Evolutionary conservation across 164 flowering plant species (phyloP).

Genomic region (Stephania yunnanensis): DNA sequence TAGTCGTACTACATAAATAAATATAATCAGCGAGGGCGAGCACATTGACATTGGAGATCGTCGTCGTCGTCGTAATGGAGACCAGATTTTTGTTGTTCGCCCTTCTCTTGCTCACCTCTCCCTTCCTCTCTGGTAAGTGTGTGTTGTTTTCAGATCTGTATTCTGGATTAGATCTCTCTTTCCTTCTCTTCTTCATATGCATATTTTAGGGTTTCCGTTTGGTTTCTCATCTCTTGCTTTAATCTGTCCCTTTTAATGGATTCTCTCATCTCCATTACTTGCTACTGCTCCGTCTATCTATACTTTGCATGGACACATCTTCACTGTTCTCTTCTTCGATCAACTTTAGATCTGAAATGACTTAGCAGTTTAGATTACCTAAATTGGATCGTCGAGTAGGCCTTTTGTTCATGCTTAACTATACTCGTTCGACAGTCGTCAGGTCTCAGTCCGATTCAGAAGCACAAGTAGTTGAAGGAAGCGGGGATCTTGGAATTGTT

Average conservation of each 20-base stretch:
- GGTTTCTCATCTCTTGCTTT: background rate
- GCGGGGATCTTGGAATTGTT: constrained; percentile 63
- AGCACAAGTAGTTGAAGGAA: constrained; percentile 44
- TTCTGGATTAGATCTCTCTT: constrained; percentile 3
- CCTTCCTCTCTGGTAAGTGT: constrained; percentile 52
- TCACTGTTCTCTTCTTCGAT: background rate
- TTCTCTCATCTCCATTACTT: background rate
- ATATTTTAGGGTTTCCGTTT: background rate
- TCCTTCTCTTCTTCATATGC: background rate
- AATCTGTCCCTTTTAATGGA: background rate
- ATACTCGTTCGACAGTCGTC: constrained; percentile 39
- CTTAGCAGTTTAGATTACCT: background rate
- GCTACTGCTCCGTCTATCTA: background rate
- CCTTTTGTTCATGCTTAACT: background rate
- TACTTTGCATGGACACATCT: background rate
- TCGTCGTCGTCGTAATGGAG: constrained; percentile 10
- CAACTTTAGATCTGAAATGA: too few species aligned
- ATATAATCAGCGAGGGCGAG: too few species aligned
- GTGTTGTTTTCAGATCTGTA: constrained; percentile 25
- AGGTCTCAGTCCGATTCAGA: constrained; percentile 65
- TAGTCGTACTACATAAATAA: too few species aligned
- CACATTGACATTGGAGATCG: too few species aligned
- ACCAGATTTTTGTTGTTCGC: constrained; percentile 64
- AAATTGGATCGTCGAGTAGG: background rate
- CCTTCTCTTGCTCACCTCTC: constrained; percentile 61